Evolutionary conservation across 1,139 yeast species (phyloP), one percentile per base, ranked within the genome.

Genomic region (Debaryomycetaceae sp.): DNA sequence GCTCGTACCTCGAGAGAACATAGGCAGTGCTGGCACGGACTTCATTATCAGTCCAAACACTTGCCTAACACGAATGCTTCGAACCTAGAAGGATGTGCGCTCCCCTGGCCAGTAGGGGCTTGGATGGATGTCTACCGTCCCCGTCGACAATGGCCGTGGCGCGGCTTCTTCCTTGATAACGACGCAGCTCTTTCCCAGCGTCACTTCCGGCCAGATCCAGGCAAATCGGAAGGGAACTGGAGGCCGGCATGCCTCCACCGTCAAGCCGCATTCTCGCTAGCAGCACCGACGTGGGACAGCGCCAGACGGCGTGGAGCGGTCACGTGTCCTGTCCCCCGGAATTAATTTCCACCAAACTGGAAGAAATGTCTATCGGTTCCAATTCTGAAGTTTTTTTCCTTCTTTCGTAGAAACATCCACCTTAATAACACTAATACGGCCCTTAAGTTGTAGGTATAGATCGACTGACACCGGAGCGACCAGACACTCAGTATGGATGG

Each of bases 401-500:
- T 27, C 31, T 27, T 27, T 4, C 11, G 11, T 11, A 34, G 37
- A 9, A 34, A 13, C 13, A n/a, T 9, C 9, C 37, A 7, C 8
- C n/a, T 34, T 13, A 34, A n/a, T 17, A 9, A 13, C 9, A 34
- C 13, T 34, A 27, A 3, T 8, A 7, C 11, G 11, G 31, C 11
- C 31, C 11, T 8, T 27, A 27, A 27, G 11, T 27, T 27, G 11
- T 8, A 27, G 11, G 8, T 27, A 27, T 27, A 27, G 31, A 27
- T 27, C 38, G 22, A 14, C 22, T 34, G 17, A 24, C 23, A 40
- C 35, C 35, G 37, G 13, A 34, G 29, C 20, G n/a, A 24, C 34
- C 27, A 37, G 14, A 38, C 29, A 38, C 36, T 20, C 14, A 35
- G 20, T 33, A 59, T 59, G 62, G 62, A 58, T 39, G 60, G 60